Evolutionary conservation across 164 flowering plant genomes (phyloP).

Genomic region (Macadamia integrifolia): DNA sequence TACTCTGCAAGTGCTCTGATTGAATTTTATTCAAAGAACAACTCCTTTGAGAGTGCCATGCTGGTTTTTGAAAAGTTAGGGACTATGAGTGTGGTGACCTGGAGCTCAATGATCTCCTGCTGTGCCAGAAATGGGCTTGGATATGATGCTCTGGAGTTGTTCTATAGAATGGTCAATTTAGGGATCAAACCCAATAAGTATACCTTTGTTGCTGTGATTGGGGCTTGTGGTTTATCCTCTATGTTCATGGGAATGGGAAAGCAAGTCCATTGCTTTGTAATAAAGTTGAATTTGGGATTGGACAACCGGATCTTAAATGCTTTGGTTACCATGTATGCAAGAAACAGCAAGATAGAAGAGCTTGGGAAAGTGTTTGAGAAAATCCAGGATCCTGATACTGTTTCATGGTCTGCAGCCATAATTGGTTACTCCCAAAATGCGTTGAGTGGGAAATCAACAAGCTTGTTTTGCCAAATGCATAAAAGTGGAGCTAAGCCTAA

Average conservation of each 20-base stretch:
- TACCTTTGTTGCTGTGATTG: constrained; percentile 13
- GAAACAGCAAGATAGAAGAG: constrained; percentile 12
- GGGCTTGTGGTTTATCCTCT: constrained; percentile 14
- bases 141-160: constrained; percentile 9
- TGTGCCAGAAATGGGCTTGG: constrained; percentile 9
- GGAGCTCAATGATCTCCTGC: constrained; percentile 19
- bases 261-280: constrained; percentile 15
- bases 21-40: constrained; percentile 13
- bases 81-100: constrained; percentile 14
- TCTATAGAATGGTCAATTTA: constrained; percentile 8
- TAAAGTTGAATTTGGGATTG: constrained; percentile 12
- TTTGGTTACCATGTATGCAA: constrained; percentile 21
- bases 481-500: constrained; percentile 12
- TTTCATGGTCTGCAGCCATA: constrained; percentile 19
- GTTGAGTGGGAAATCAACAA: constrained; percentile 9
- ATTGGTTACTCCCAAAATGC: constrained; percentile 19
- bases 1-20: constrained; percentile 12
- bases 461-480: constrained; percentile 18
- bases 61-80: constrained; percentile 10
- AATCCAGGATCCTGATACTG: constrained; percentile 13
- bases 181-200: constrained; percentile 16
- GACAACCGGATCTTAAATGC: constrained; percentile 13
- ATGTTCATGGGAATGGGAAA: constrained; percentile 4
- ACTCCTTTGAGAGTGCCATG: constrained; percentile 7
- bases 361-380: constrained; percentile 8